Evolutionary conservation across 2,329 filamentous ascomycete genomes (phyloP).

Genomic region (Xylaria sp.): DNA sequence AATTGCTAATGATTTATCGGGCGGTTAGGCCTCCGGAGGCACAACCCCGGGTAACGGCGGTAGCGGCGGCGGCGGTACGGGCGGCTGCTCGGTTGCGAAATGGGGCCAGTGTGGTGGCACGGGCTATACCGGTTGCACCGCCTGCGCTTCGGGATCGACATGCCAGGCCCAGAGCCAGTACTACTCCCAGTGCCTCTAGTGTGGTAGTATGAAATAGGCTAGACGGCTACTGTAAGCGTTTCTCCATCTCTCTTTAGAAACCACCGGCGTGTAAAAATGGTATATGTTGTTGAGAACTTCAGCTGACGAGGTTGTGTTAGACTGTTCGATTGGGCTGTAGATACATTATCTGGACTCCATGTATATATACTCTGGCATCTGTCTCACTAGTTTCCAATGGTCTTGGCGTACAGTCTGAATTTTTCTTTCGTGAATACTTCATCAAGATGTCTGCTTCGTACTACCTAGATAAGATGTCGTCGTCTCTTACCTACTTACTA

Average conservation of each 20-base stretch:
- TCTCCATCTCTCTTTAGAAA: neutral
- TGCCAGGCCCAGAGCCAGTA: constrained; percentile 28
- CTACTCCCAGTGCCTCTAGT: constrained; percentile 35
- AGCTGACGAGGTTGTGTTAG: neutral
- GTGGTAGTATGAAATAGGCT: neutral
- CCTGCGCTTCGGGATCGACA: constrained; percentile 28
- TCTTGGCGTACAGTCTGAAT: neutral
- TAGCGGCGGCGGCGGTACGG: neutral
- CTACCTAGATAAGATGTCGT: neutral
- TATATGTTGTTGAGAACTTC: neutral
- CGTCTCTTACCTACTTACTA: too few relatives aligned
- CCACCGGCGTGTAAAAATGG: neutral
- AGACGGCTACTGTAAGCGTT: neutral
- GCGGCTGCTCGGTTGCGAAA: constrained; percentile 30
- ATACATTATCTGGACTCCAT: constrained; percentile 5
- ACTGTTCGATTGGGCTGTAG: neutral
- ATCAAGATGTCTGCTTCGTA: neutral
- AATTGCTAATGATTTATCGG: neutral
- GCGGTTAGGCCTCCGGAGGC: neutral
- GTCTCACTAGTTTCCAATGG: neutral
- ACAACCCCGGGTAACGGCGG: constrained; percentile 1
- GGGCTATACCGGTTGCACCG: constrained; percentile 26
- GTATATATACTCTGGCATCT: constrained; percentile 8
- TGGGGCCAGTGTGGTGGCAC: constrained; percentile 33
- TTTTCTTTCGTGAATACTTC: neutral